A percentile compares a stretch with the other conserved stretches of the same genome.
phyloP scores from a whole-genome alignment of 2,329 filamentous ascomycete species.

The Dactylellina parvicollis region DNA sequence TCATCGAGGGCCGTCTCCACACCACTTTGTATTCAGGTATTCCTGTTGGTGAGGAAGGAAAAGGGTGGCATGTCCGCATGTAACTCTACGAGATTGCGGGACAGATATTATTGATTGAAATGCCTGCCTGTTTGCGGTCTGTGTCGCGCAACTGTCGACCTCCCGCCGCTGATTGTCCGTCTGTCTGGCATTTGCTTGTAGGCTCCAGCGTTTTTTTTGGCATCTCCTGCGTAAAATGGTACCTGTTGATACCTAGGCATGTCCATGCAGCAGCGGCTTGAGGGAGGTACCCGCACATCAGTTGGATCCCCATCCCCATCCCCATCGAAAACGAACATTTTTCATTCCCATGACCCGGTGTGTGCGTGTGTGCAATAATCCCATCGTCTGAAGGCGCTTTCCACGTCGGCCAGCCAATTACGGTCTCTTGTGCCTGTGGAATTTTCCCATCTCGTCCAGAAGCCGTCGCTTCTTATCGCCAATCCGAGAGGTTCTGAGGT shows the following conservation, averaged over 20 bases:
- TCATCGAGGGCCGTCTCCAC: conserved; percentile 44
- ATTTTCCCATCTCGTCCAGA: conserved; percentile 27
- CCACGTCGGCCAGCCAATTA: conserved; percentile 31
- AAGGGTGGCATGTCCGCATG: conserved; percentile 4
- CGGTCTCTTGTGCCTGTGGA: conserved; percentile 18
- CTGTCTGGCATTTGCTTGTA: neutral
- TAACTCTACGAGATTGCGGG: conserved; percentile 27
- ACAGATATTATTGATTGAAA: conserved; percentile 5
- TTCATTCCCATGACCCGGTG: conserved; percentile 47
- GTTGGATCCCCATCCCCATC: conserved; percentile 1
- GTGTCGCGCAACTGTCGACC: conserved; percentile 5
- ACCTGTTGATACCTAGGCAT: conserved; percentile 36
- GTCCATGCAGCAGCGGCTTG: conserved; percentile 40
- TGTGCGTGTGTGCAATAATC: conserved; percentile 26
- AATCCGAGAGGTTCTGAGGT: conserved; percentile 32
- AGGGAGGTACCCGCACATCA: conserved; percentile 18
- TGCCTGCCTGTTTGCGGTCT: conserved; percentile 12
- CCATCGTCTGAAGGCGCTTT: conserved; percentile 49
- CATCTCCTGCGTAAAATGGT: conserved; percentile 36
- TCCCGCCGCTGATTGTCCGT: conserved; percentile 12
- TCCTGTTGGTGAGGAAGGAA: conserved; percentile 33
- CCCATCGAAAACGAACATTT: conserved; percentile 30
- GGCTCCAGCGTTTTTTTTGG: conserved; percentile 34
- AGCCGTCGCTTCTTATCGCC: conserved; percentile 46
- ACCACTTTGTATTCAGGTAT: conserved; percentile 20